Evolutionary conservation across 2,329 filamentous ascomycete genomes (phyloP).

Genomic region (Fusarium sp.): DNA sequence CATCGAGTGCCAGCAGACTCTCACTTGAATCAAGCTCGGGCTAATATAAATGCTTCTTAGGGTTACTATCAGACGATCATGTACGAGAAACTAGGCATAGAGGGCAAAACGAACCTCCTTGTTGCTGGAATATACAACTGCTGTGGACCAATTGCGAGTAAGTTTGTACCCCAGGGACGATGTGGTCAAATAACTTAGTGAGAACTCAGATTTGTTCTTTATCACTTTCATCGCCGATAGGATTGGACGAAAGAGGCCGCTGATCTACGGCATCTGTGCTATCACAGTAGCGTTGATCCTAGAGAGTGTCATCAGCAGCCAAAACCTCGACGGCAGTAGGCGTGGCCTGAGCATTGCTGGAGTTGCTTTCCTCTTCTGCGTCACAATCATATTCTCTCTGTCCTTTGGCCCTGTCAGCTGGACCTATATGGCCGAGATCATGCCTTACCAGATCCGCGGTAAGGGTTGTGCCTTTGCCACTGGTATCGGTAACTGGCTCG

Average conservation of each 20-base stretch:
- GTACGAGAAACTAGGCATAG: constrained; percentile 60
- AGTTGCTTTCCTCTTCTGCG: constrained; percentile 67
- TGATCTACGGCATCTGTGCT: constrained; percentile 69
- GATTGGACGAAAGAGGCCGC: constrained; percentile 69
- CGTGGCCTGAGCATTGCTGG: constrained; percentile 62
- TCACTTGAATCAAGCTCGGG: too few relatives aligned
- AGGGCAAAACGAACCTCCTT: constrained; percentile 60
- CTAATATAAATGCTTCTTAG: neutral
- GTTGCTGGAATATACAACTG: constrained; percentile 69
- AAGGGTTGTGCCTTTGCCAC: constrained; percentile 42
- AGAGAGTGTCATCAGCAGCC: constrained; percentile 63
- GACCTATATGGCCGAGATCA: constrained; percentile 70
- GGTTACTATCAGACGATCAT: constrained; percentile 61
- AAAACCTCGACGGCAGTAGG: constrained; percentile 51
- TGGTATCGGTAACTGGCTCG: constrained; percentile 42
- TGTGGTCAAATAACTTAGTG: neutral
- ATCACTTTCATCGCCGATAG: constrained; percentile 66
- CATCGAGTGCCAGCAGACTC: neutral
- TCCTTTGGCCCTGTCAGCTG: constrained; percentile 63
- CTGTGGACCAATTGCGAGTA: constrained; percentile 61
- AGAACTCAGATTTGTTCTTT: constrained; percentile 59
- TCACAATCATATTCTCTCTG: constrained; percentile 61
- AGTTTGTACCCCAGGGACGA: neutral
- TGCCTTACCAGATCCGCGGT: constrained; percentile 68
- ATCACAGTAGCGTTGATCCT: constrained; percentile 67